Percentiles rank a stretch among this genome's conserved stretches.
phyloP scores from a whole-genome alignment of 805 yeast species.

The Yamadazyma endophytica region DNA sequence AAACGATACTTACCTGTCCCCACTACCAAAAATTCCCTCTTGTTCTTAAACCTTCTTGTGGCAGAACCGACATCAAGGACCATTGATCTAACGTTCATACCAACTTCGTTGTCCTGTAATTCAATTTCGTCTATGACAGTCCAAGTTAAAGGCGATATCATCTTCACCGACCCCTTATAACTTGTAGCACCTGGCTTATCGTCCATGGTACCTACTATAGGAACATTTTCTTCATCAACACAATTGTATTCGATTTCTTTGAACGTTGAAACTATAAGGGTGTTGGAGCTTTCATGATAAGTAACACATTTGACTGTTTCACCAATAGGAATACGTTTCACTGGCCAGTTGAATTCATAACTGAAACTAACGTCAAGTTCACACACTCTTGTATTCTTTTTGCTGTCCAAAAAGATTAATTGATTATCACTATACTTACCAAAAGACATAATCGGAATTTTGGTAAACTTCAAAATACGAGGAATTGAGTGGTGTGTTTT shows the following conservation, averaged over 20 bases:
- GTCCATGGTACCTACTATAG: constrained; percentile 51
- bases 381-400: constrained; percentile 62
- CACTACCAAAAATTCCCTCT: constrained; percentile 66
- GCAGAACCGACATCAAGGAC: constrained; percentile 42
- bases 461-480: constrained; percentile 61
- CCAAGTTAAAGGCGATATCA: constrained; percentile 77
- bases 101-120: constrained; percentile 64
- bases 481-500: constrained; percentile 63
- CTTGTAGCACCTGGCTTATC: constrained; percentile 53
- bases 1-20: constrained; percentile 74
- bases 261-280: constrained; percentile 60
- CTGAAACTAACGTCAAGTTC: constrained; percentile 44
- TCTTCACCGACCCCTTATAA: constrained; percentile 55
- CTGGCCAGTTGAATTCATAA: constrained; percentile 60
- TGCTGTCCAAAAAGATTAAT: constrained; percentile 67
- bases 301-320: constrained; percentile 62
- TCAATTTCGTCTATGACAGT: constrained; percentile 65
- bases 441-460: constrained; percentile 62
- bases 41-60: constrained; percentile 41
- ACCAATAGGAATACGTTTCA: constrained; percentile 48
- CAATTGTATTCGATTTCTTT: constrained; percentile 58
- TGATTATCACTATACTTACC: constrained; percentile 55
- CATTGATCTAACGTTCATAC: constrained; percentile 53
- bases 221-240: constrained; percentile 69
- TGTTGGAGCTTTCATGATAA: constrained; percentile 63